Conservation (phyloP, 331 rosid species). For the Cucumis variabilis region DNA sequence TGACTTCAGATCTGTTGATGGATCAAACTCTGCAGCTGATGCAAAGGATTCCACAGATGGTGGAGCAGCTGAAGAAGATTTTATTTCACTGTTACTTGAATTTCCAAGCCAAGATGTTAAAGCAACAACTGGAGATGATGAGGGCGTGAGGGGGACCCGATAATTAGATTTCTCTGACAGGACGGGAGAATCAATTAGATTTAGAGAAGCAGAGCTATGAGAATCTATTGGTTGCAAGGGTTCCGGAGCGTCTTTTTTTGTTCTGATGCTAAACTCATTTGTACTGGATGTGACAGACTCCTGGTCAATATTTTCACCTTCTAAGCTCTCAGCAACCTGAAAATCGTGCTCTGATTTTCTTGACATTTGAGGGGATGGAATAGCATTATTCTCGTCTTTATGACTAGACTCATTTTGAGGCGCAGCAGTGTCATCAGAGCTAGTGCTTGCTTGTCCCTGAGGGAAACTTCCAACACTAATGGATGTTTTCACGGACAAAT, state of each 20-base stretch:
- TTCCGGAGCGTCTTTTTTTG: conserved; percentile 54
- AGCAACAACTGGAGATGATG: conserved; percentile 73
- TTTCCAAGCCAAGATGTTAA: conserved; percentile 92
- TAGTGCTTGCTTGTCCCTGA: conserved; percentile 83
- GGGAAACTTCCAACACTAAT: conserved; percentile 96
- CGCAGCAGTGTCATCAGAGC: conserved; percentile 78
- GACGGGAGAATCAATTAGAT: conserved; percentile 74
- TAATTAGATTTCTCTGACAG: conserved; percentile 83
- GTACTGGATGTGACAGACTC: conserved; percentile 72
- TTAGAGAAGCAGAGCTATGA: conserved; percentile 73
- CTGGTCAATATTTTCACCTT: conserved; percentile 71
- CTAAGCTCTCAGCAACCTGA: conserved; percentile 67
- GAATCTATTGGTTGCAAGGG: conserved; percentile 62
- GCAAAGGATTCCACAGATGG: conserved; percentile 75
- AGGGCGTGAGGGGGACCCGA: conserved; percentile 56
- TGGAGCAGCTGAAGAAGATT: conserved; percentile 60
- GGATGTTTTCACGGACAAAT: conserved; percentile 83
- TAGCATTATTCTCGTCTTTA: conserved; percentile 48
- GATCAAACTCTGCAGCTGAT: conserved; percentile 65
- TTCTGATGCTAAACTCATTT: conserved; percentile 63
- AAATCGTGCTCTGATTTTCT: conserved; percentile 50
- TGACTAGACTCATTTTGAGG: conserved; percentile 51
- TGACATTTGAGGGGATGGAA: conserved; percentile 49
- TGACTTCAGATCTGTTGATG: conserved; percentile 70
- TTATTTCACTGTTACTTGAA: conserved; percentile 61